Base-by-base conservation (phyloP, 2,329 filamentous ascomycete genomes). In the Colletotrichum sp. region DNA sequence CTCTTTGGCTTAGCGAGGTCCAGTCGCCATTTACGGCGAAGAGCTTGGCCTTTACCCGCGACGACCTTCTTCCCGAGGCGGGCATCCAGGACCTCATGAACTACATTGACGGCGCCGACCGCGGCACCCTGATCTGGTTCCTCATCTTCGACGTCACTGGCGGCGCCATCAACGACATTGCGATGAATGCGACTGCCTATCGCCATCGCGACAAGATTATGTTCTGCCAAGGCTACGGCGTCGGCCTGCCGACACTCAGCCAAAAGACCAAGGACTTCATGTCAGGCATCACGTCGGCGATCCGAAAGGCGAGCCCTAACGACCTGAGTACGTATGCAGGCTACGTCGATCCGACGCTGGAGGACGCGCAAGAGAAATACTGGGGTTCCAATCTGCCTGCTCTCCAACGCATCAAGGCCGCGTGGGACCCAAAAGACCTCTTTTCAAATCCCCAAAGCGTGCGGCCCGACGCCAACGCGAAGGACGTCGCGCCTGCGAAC, bases 181-280 rank as follows among this genome's bases (percentile, higher is more conserved):
- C 91, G 0, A 81, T 82, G 76, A 86, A 92, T 78, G 88, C 88
- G 12, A 93, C 92, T 0, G 89, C 91, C 9, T 94, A 92, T 79
- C 88, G 89, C 1, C 92, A 94, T 79, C 89, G 93, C 62, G 90
- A 94, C 84, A 91, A 91, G 77, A 78, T 93, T 55, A 89, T 93
- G 83, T 93, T 92, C 84, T 89, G 92, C 80, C 91, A 94, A 79
- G 90, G 89, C 0, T 93, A 93, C 79, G 90, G 87, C 10, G 79
- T 93, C 60, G 89, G 88, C 22, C 78, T 91, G 0, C 83, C 86
- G 0, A 82, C 82, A 2, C 79, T 92, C 16, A 85, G 84, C 2
- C 77, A 84, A n/a, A 84, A 82, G 15, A 90, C 88, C 3, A 87
- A 84, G 70, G 78, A 83, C 1, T 93, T 93, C 70, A 80, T 93